These are phyloP conservation scores for Leccinum incarnatum DNA, from an alignment of 768 basidiomycete species.

Conservation along the genomic window DNA sequence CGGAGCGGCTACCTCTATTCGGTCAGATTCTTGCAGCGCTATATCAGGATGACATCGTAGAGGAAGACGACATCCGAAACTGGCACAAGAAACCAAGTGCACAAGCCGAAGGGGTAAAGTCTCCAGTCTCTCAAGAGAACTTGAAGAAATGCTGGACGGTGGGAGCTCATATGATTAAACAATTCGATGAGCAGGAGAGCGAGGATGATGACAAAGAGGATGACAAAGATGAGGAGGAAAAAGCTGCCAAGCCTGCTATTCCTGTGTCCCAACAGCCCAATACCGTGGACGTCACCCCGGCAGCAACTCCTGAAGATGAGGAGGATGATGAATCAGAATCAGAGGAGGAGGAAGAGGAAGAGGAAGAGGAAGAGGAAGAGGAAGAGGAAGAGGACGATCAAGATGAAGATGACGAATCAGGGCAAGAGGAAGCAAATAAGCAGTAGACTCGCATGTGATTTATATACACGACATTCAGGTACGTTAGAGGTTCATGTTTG, in stretches of 20 bases:
- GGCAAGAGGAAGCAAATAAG: conserved; percentile 17
- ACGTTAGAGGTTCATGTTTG: conserved; percentile 4
- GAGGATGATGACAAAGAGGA: conserved; percentile 26
- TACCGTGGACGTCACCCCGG: background rate
- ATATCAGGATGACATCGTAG: conserved; percentile 90
- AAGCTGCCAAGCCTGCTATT: conserved; percentile 1
- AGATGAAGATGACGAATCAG: background rate
- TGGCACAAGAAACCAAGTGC: conserved; percentile 71
- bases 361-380: conserved; percentile 14
- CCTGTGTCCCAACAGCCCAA: background rate
- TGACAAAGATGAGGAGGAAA: conserved; percentile 17
- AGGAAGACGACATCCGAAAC: conserved; percentile 83
- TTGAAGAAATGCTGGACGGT: conserved; percentile 67
- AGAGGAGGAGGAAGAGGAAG: background rate
- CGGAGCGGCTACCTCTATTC: conserved; percentile 67
- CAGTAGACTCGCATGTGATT: conserved; percentile 8
- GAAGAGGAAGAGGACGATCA: conserved; percentile 18
- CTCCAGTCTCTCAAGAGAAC: conserved; percentile 47
- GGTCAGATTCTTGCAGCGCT: conserved; percentile 81
- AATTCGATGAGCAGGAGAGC: conserved; percentile 77
- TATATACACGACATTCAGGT: conserved; percentile 6
- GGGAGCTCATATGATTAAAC: conserved; percentile 72
- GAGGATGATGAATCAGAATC: conserved; percentile 9
- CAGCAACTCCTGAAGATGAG: background rate
- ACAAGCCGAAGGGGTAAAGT: conserved; percentile 47